Evolutionary conservation across 345 rosid genomes (phyloP).

Genomic region (Pistacia integerrima): DNA sequence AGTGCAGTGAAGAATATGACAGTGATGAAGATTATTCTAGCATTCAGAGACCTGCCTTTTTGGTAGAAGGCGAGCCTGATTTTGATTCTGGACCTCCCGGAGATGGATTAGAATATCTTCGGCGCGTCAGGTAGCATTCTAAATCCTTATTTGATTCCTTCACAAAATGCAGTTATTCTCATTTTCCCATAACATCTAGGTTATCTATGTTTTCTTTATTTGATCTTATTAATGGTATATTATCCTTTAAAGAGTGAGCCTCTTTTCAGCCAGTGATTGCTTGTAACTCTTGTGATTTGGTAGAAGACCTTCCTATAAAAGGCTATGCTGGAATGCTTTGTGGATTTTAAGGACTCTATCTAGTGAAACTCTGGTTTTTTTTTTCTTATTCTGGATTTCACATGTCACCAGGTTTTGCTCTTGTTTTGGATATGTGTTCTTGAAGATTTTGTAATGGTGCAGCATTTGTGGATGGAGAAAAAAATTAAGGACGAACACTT

Average conservation of each 20-base stretch:
- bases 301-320: neutral
- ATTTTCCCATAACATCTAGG: neutral
- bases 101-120: constrained; percentile 85
- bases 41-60: constrained; percentile 84
- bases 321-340: neutral
- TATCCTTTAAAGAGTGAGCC: neutral
- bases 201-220: neutral
- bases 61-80: constrained; percentile 83
- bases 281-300: neutral
- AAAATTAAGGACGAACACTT: no score
- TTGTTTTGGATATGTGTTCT: no score
- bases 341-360: neutral
- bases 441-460: no score
- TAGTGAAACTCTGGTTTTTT: neutral
- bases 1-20: constrained; percentile 56
- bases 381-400: neutral
- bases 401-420: neutral
- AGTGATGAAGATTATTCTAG: constrained; percentile 65
- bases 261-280: neutral
- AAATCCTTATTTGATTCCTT: neutral
- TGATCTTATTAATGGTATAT: neutral
- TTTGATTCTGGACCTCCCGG: constrained; percentile 89
- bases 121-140: constrained; percentile 79
- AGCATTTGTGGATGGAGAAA: no score
- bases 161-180: neutral